Base-by-base conservation (phyloP, 192 early-diverging fungal species). In the Podila clonocystis region DNA sequence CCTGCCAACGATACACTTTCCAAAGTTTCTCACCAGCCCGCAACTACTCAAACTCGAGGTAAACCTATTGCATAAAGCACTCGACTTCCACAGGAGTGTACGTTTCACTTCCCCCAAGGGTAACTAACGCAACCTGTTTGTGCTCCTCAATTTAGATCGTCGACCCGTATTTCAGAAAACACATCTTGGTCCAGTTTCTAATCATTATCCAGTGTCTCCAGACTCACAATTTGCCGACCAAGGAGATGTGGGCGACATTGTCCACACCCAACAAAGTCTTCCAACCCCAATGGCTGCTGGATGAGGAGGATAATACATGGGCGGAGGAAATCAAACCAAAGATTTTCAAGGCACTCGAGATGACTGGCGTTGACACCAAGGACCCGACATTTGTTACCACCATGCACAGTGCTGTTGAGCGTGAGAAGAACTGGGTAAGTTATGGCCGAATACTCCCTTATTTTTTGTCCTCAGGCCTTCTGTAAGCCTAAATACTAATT, bases 161-260 rank as follows among this genome's bases (percentile, higher is more conserved):
- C 15, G 97, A 99, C 68, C 84, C 91, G 9, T 83, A 89, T 62
- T 95, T 97, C 76, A 91, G 96, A 59, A 91, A 94, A 50, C 94
- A 95, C 69, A 89, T 98, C 9, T 83, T 98, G 31, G 84, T 96
- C 24, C 97, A 98, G 79, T 85, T 94, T 31, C 78, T 95, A n/a
- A 95, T 98, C n/a, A 85, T 95, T 11, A 82, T 95, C 22, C 91
- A 95, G 64, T 95, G 94, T 82, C 86, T 93, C 1, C 74, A 89
- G 55, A 77, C 83, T 72, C 90, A 57, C 71, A 84, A 30, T 38
- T 74, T 31, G 83, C 85, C 58, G 79, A 85, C 24, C 67, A 68
- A 89, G 26, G 69, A 84, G 17, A 80, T 75, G 34, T 85, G 87
- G 22, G 86, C 83, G 4, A 82, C 84, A 50, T 67, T 90, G 9